Evolutionary conservation across 1,284 basidiomycete genomes (phyloP).

Genomic region (Puccinia horiana): DNA sequence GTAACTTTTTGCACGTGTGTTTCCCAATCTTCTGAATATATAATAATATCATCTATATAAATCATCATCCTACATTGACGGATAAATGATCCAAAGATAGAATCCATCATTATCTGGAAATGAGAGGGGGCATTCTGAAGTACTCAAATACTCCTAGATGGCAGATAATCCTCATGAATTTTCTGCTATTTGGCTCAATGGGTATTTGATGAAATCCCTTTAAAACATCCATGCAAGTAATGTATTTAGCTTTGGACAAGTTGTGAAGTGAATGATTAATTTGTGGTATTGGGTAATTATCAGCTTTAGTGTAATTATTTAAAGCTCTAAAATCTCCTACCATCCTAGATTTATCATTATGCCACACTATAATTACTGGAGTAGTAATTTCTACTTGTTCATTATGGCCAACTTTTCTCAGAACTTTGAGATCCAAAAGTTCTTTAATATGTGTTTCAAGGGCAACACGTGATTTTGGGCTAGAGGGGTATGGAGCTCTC

Average conservation of each 20-base stretch:
- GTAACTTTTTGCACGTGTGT: not conserved
- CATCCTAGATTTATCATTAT: too few species aligned
- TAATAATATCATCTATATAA: not conserved
- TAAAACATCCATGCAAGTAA: not conserved
- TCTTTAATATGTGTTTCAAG: not conserved
- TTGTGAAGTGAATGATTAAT: not conserved
- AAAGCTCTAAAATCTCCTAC: not conserved
- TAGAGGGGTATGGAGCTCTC: not conserved
- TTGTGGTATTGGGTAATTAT: not conserved
- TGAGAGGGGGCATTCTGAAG: not conserved
- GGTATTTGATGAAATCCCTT: constrained; percentile 3
- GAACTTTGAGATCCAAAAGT: not conserved
- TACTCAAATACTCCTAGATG: not conserved
- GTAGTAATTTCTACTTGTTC: constrained; percentile 6
- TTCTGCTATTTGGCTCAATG: not conserved
- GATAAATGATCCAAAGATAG: not conserved
- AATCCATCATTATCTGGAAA: constrained; percentile 8
- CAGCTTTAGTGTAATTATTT: not conserved
- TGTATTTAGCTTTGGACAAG: not conserved
- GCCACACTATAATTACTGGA: too few species aligned
- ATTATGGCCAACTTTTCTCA: constrained; percentile 1
- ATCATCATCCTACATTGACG: not conserved
- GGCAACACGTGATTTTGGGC: not conserved
- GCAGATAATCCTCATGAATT: not conserved
- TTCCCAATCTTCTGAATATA: not conserved